Evolutionary conservation across 2,329 filamentous ascomycete genomes (phyloP).

Genomic region (Colletotrichum sp.): DNA sequence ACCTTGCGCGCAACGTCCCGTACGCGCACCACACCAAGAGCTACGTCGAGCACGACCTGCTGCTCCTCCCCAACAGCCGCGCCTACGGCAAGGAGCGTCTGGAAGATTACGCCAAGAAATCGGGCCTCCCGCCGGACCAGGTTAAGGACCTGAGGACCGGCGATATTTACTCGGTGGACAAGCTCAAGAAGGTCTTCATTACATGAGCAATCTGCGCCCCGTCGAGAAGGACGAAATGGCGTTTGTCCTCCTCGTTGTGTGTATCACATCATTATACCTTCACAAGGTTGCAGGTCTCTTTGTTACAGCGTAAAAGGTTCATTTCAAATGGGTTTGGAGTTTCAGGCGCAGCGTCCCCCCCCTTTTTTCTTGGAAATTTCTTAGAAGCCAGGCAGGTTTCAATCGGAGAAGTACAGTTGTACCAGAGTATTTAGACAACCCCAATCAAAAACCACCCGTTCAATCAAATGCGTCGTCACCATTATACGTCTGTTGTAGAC

Average conservation of each 20-base stretch:
- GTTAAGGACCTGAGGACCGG: conserved; percentile 83
- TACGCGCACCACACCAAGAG: conserved; percentile 97
- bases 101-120: conserved; percentile 78
- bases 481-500: not conserved
- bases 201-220: conserved; percentile 51
- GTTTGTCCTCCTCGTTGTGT: not conserved
- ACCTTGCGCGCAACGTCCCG: conserved; percentile 84
- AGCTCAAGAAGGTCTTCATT: conserved; percentile 89
- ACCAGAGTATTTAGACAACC: not conserved
- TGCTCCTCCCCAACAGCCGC: conserved; percentile 85
- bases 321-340: not conserved
- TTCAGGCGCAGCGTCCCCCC: not conserved
- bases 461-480: not conserved
- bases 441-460: not conserved
- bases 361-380: not conserved
- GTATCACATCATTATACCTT: not conserved
- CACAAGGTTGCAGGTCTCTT: not conserved
- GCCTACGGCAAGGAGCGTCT: conserved; percentile 82
- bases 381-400: not conserved
- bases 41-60: conserved; percentile 84
- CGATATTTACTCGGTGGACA: conserved; percentile 64
- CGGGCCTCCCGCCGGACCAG: conserved; percentile 68
- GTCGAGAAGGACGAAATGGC: not conserved
- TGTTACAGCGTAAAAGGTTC: not conserved
- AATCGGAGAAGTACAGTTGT: not conserved